A percentile compares a stretch with the other conserved stretches of the same genome.
phyloP scores from a whole-genome alignment of 2,329 filamentous ascomycete genomes.

The Myriosclerotinia curreyana region DNA sequence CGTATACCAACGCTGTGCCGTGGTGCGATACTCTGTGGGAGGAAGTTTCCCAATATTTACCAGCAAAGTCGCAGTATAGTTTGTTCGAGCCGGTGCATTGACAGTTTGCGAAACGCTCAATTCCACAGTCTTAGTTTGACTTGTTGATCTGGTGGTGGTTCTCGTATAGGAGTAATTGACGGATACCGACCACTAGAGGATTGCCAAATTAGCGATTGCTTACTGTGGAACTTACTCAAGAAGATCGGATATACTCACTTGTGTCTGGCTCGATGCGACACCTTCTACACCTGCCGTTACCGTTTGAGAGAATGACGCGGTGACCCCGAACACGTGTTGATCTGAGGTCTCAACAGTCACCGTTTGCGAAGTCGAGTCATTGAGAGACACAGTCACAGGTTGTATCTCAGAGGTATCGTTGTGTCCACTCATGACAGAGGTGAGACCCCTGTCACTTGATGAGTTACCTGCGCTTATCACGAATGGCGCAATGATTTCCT shows the following conservation, averaged over 20 bases:
- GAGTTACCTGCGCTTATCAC: background rate
- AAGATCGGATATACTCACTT: no score
- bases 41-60: background rate
- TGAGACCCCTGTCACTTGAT: background rate
- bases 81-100: background rate
- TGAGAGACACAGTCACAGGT: background rate
- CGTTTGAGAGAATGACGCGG: background rate
- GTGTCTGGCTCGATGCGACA: background rate
- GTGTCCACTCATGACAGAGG: background rate
- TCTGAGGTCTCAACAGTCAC: background rate
- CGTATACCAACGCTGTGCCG: background rate
- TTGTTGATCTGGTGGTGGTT: background rate
- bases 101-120: background rate
- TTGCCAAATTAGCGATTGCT: no score
- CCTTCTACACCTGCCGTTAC: background rate
- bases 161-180: background rate
- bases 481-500: slow-evolving; percentile 3
- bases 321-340: background rate
- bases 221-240: no score
- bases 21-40: background rate
- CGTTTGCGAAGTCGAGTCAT: background rate
- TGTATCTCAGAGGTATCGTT: background rate
- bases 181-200: background rate
- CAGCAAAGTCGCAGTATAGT: background rate
- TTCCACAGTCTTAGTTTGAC: background rate